A percentile compares a stretch with the other conserved stretches of the same genome.
Evolutionary conservation across 306 rosid genomes (phyloP).

Genomic region (Begonia fuchsioides): DNA sequence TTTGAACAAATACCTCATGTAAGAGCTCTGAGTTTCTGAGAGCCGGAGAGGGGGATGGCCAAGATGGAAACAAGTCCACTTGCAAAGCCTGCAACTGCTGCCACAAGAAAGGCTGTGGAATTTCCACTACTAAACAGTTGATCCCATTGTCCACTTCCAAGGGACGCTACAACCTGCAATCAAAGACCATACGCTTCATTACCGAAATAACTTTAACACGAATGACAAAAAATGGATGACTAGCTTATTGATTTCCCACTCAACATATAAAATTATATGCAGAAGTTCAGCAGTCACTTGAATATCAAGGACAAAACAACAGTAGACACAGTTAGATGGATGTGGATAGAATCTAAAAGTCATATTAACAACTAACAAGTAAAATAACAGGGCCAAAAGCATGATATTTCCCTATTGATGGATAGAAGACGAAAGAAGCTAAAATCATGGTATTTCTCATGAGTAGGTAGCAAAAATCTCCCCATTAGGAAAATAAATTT

Average conservation of each 20-base stretch:
- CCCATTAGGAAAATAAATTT: neutral
- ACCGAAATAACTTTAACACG: conserved; percentile 3
- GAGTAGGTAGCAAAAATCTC: too few species aligned
- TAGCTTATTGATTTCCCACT: conserved; percentile 4
- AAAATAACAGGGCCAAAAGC: neutral
- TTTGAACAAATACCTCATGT: conserved; percentile 63
- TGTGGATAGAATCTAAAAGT: too few species aligned
- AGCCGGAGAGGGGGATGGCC: conserved; percentile 62
- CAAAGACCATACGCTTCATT: conserved; percentile 20
- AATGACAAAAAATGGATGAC: conserved; percentile 5
- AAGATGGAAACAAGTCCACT: conserved; percentile 74
- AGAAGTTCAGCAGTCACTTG: neutral
- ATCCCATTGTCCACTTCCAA: conserved; percentile 99
- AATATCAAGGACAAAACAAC: too few species aligned
- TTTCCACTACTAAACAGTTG: conserved; percentile 98
- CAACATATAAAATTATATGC: neutral
- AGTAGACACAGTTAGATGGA: too few species aligned
- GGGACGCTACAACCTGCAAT: conserved; percentile 68
- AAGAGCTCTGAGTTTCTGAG: conserved; percentile 44
- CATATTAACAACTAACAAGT: neutral
- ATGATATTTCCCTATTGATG: neutral
- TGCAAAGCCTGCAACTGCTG: conserved; percentile 68
- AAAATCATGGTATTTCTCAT: too few species aligned
- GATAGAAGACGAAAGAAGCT: neutral
- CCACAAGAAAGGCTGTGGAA: conserved; percentile 84